These are phyloP conservation scores for Amanita brunnescens DNA, from an alignment of 768 basidiomycete genomes.

Conservation along the genomic window DNA sequence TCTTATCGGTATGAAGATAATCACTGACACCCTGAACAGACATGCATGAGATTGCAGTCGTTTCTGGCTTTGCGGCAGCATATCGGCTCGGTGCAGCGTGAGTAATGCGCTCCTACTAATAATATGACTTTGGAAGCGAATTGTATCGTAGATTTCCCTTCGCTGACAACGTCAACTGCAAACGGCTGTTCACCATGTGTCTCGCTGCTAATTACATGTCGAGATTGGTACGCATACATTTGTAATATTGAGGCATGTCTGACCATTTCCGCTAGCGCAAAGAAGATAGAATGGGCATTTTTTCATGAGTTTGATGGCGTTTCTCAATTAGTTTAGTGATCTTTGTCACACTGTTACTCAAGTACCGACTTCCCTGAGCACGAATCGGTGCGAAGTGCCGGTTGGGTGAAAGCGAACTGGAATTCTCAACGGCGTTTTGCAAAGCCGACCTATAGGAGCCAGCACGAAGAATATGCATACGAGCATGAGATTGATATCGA, in stretches of 20 bases:
- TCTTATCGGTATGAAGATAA: not conserved
- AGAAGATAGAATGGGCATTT: constrained; percentile 5
- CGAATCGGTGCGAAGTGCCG: not conserved
- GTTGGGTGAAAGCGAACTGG: not conserved
- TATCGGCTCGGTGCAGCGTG: constrained; percentile 29
- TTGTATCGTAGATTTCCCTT: constrained; percentile 21
- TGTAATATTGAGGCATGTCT: not conserved
- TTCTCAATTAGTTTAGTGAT: not conserved
- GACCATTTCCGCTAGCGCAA: constrained; percentile 3
- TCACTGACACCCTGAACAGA: constrained; percentile 12
- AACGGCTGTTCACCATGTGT: constrained; percentile 20
- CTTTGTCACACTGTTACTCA: not conserved
- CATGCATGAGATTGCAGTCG: constrained; percentile 31
- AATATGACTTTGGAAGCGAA: not conserved
- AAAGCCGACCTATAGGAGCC: not conserved
- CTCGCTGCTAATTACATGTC: constrained; percentile 18
- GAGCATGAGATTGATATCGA: not conserved
- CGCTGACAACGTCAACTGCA: constrained; percentile 21
- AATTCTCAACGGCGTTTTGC: not conserved
- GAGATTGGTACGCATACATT: constrained; percentile 4
- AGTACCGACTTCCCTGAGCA: not conserved
- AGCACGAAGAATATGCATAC: not conserved
- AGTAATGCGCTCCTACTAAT: constrained; percentile 1
- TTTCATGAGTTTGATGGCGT: constrained; percentile 1
- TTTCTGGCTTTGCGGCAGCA: constrained; percentile 29